Conservation (phyloP, 1,284 basidiomycete species). For the Sparassis latifolia region DNA sequence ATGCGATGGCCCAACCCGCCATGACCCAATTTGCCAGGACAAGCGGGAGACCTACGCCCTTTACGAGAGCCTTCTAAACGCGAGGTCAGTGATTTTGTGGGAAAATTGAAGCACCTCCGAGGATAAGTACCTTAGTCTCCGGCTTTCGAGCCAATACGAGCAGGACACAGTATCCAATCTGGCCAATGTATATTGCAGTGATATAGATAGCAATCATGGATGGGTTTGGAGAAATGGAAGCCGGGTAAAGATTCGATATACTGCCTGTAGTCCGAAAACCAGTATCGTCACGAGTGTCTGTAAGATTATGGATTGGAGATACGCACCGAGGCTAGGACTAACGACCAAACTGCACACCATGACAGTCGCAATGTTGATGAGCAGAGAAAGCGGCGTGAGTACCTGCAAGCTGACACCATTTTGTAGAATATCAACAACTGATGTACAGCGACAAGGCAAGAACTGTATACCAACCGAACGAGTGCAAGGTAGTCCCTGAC, state of each 20-base stretch:
- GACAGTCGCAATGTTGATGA: constrained; percentile 62
- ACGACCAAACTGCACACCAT: constrained; percentile 50
- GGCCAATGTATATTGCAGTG: constrained; percentile 49
- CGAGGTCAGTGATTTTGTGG: neutral
- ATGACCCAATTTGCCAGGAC: constrained; percentile 80
- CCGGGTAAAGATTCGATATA: constrained; percentile 54
- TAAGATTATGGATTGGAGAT: neutral
- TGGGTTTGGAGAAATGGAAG: constrained; percentile 67
- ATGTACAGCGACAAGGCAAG: neutral
- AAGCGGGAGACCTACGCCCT: constrained; percentile 74
- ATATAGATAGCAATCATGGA: constrained; percentile 65
- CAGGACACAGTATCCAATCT: constrained; percentile 78
- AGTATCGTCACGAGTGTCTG: neutral
- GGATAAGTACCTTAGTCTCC: constrained; percentile 65
- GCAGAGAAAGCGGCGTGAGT: constrained; percentile 67
- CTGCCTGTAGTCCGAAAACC: constrained; percentile 29
- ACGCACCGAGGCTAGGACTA: constrained; percentile 47
- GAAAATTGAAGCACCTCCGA: neutral
- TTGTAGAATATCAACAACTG: neutral
- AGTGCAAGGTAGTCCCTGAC: constrained; percentile 27
- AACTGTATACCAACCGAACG: constrained; percentile 15
- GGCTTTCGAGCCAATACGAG: constrained; percentile 65
- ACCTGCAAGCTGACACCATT: constrained; percentile 56
- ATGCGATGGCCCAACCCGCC: constrained; percentile 79
- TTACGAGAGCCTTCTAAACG: constrained; percentile 54